phyloP scores from a whole-genome alignment of 352 stramenopile genomes.

The Blastocystis sp. region DNA sequence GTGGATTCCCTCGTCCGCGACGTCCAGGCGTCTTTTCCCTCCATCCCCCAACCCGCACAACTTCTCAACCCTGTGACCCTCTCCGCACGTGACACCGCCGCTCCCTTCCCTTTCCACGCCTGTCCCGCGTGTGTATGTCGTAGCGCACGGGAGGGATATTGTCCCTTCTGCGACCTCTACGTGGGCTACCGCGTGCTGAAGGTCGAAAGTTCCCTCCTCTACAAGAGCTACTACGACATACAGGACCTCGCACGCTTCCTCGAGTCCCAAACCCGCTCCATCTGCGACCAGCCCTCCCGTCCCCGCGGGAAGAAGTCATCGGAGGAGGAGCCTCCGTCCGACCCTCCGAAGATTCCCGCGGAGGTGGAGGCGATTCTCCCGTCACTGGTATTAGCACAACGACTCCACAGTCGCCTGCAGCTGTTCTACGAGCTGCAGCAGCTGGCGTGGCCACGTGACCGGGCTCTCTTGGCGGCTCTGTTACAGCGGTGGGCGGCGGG shows the following conservation, averaged over 20 bases:
- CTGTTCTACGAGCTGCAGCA: not conserved
- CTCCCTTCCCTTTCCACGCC: not conserved
- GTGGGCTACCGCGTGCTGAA: not conserved
- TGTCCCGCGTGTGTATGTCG: not conserved
- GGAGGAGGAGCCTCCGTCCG: not conserved
- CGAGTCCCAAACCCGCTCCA: not conserved
- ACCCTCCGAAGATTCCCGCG: not conserved
- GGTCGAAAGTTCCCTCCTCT: not conserved
- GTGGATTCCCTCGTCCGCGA: not conserved
- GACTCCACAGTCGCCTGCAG: not conserved
- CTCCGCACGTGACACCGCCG: not conserved
- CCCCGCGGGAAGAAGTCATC: too few species aligned
- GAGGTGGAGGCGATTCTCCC: not conserved
- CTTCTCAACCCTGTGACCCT: not conserved
- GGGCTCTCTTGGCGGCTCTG: not conserved
- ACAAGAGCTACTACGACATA: not conserved
- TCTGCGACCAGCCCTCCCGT: not conserved
- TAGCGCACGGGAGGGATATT: not conserved
- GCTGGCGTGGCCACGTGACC: not conserved
- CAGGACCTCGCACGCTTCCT: not conserved
- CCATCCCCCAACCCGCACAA: not conserved
- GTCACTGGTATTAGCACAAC: not conserved
- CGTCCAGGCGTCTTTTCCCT: not conserved
- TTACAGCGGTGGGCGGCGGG: not conserved
- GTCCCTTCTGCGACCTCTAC: constrained; percentile 21